Conservation (phyloP, 192 early-diverging fungal species). For the Backusella tarrabulga region DNA sequence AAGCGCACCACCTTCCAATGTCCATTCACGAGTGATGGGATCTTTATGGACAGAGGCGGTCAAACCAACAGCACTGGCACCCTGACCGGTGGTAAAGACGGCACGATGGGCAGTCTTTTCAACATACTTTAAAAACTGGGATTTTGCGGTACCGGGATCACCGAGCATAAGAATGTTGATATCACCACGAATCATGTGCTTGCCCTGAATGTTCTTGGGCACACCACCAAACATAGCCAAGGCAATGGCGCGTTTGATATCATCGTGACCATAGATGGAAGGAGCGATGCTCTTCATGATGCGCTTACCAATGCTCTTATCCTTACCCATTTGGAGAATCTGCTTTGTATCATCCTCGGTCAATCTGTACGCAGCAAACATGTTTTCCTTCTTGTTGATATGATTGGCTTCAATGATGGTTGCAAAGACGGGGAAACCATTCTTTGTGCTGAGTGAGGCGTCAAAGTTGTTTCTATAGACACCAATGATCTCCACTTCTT, state of each 20-base stretch:
- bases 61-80: conserved; percentile 81
- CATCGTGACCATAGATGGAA: conserved; percentile 98
- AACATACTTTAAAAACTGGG: conserved; percentile 83
- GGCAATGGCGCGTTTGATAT: conserved; percentile 93
- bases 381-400: conserved; percentile 85
- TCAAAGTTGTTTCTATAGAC: conserved; percentile 97
- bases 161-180: conserved; percentile 96
- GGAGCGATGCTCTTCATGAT: conserved; percentile 95
- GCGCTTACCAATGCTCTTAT: conserved; percentile 77
- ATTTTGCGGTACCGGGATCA: conserved; percentile 87
- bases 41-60: conserved; percentile 85
- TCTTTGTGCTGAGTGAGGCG: conserved; percentile 78
- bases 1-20: conserved; percentile 84
- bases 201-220: conserved; percentile 90
- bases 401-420: conserved; percentile 98
- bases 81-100: conserved; percentile 86
- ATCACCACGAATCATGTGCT: conserved; percentile 95
- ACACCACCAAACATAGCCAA: conserved; percentile 96
- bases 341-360: conserved; percentile 88
- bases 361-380: conserved; percentile 81
- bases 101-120: conserved; percentile 84
- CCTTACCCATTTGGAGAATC: conserved; percentile 73
- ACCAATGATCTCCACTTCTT: conserved; percentile 94
- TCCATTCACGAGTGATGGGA: conserved; percentile 85
- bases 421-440: conserved; percentile 96